Base-by-base conservation (phyloP, 2,329 filamentous ascomycete genomes). In the Verruconis gallopava region DNA sequence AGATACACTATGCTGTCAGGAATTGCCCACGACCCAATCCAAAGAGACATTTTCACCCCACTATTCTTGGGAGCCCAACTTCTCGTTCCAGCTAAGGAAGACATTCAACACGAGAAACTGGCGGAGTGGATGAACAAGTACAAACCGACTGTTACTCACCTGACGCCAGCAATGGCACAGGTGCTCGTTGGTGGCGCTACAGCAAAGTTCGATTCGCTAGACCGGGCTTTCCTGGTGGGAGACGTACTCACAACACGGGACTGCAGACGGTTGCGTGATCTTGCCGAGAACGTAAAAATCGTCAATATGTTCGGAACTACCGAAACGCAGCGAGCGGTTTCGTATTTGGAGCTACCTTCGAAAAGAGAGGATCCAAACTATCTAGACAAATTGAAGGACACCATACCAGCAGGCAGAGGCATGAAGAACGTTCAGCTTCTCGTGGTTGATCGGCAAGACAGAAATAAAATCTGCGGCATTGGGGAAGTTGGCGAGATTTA, bases 131-230 rank as follows among this genome's bases (percentile, higher is more conserved):
- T 95, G 72, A 69, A 71, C 40, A 74, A 80, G 40, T 74, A 82
- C 54, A 65, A 72, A 43, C 76, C 82, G 2, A 93, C 79, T 13
- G 82, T 86, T 15, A 85, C 81, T 11, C 91, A 96, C 61, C 65
- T 96, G 30, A 98, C 91, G 1, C 91, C 91, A 6, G 91, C 91
- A 44, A 95, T 96, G 88, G 88, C 88, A 43, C 85, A 95, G 52
- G 91, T 96, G 47, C 66, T 96, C 2, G 79, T 89, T n/a, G 88
- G 86, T 34, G 85, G 83, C 50, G 82, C 85, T 18, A 79, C 67
- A 3, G 78, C 84, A 0, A 62, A 82, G 49, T 93, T 95, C 53
- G 81, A 85, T 1, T 69, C 72, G 11, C 68, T 96, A n/a, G 71
- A 80, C 44, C 70, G 77, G 44, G 85, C 79, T 14, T 89, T 96